Evolutionary conservation across 2,329 filamentous ascomycete species (phyloP).

Genomic region (Trichothecium sympodiale): DNA sequence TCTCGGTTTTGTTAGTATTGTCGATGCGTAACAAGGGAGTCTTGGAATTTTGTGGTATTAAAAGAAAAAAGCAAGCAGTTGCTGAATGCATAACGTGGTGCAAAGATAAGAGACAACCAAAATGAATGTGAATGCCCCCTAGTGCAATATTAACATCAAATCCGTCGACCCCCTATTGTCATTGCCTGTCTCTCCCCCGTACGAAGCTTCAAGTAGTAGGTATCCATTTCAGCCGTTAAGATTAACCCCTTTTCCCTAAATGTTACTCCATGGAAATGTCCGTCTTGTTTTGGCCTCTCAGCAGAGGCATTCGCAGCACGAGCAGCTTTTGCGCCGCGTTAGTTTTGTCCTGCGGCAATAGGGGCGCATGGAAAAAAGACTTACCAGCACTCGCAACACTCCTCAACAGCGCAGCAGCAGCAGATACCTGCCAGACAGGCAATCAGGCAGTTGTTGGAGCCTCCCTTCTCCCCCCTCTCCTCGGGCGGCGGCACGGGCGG

Average conservation of each 20-base stretch:
- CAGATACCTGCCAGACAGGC: conserved; percentile 37
- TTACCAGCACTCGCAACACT: conserved; percentile 39
- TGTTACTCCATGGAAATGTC: not conserved
- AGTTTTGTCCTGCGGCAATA: conserved; percentile 2
- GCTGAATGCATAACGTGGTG: not conserved
- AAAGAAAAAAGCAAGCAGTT: conserved; percentile 10
- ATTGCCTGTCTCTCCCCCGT: too few species aligned
- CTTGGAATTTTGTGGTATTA: not conserved
- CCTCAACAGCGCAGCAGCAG: conserved; percentile 39
- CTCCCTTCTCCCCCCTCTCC: conserved; percentile 18
- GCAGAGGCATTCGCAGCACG: conserved; percentile 29
- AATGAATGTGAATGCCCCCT: conserved; percentile 17
- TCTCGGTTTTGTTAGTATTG: not conserved
- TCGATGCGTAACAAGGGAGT: not conserved
- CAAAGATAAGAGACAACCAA: not conserved
- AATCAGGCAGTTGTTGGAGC: conserved; percentile 28
- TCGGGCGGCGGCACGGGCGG: conserved; percentile 18
- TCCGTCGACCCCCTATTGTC: too few species aligned
- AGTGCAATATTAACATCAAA: too few species aligned
- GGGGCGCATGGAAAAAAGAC: conserved; percentile 8
- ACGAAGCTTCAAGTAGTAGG: too few species aligned
- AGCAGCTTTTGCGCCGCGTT: conserved; percentile 17
- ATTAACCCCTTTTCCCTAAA: not conserved
- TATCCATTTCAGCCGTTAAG: too few species aligned
- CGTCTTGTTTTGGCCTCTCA: conserved; percentile 12